Evolutionary conservation across 2,329 filamentous ascomycete genomes (phyloP), one percentile per base, ranked within the genome.

Genomic region (Neoarthrinium moseri): DNA sequence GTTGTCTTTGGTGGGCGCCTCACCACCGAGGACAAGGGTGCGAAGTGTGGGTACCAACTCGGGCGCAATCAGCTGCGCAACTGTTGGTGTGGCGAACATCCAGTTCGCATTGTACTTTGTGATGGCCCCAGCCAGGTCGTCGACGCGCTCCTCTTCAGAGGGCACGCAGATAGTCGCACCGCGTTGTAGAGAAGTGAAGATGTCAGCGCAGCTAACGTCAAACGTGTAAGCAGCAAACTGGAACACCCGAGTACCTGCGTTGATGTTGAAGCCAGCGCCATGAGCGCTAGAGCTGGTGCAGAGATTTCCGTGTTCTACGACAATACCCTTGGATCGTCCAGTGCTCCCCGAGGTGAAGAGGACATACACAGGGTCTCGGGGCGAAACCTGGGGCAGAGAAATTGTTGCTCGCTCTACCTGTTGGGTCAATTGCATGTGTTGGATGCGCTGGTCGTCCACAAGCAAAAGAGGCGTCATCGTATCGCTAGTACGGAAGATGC

Each of bases 301-400:
- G 23, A 23, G 30, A 13, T 23, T 26, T n/a, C 37, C 18, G 37
- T 40, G 37, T 10, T 23, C 27, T 12, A 23, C 27, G 24, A 40
- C 37, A 11, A 40, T 40, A 17, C 37, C 37, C 23, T 40, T 40
- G 15, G 37, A 26, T 40, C 18, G 27, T 15, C 37, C 37, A 11
- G 37, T 40, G 18, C 23, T 29, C 15, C 37, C 37, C 18, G 23
- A 29, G n/a, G 37, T 40, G 37, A 40, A 40, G 24, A 40, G 27
- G 15, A 40, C 37, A 18, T 40, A 40, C 12, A 15, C 37, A 18
- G 37, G 37, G 21, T 43, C 30, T 22, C 50, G 47, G 2, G 48
- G 43, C 15, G n/a, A 17, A 6, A 49, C 48, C 17, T 20, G 39
- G 15, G 36, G 24, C 17, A 32, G 41, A 3, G n/a, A n/a, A n/a